Base-by-base conservation (phyloP, 768 basidiomycete species). In the Russula virescens region DNA sequence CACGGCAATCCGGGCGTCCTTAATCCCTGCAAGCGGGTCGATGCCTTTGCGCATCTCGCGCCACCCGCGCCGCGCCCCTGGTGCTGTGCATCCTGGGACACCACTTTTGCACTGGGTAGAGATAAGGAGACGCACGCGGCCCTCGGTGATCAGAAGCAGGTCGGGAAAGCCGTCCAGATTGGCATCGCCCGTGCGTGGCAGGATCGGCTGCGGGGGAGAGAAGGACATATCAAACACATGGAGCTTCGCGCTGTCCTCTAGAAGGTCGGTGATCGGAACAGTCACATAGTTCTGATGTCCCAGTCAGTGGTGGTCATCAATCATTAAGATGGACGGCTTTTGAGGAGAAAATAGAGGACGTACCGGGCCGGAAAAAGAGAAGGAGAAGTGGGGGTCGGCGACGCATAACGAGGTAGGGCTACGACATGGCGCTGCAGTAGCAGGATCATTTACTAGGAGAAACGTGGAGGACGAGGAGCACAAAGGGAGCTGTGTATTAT, bases 161-260 rank as follows among this genome's bases (percentile, higher is more conserved):
- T 98, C 97, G 0, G 96, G 94, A 74, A 89, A 98, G 2, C 97
- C 97, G 71, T 98, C 95, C 21, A 96, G 79, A 72, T 98, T 89
- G 55, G 83, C 87, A 74, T 99, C 97, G 35, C 94, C 97, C 0
- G 94, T 75, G 64, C 86, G 87, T 52, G 98, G 73, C 0, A 92
- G 80, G 18, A 95, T 73, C 0, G 95, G 93, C 6, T 95, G 71
- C 0, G 85, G 68, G 0, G 91, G 89, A 1, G 72, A 77, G 68
- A 81, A 82, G 0, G 87, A 81, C 4, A 79, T 83, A 68, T 94
- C 90, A 8, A 82, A 73, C 3, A 91, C 84, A 13, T 93, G 82
- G 11, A 97, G 81, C 3, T 83, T 47, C 19, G 73, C 69, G 6
- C 70, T 68, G 2, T 26, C 62, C 14, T 82, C 78, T 62, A 90